Percentiles rank a stretch among this genome's conserved stretches.
Evolutionary conservation across 257 asterid species (phyloP).

Genomic region (Solanum bukasovii): DNA sequence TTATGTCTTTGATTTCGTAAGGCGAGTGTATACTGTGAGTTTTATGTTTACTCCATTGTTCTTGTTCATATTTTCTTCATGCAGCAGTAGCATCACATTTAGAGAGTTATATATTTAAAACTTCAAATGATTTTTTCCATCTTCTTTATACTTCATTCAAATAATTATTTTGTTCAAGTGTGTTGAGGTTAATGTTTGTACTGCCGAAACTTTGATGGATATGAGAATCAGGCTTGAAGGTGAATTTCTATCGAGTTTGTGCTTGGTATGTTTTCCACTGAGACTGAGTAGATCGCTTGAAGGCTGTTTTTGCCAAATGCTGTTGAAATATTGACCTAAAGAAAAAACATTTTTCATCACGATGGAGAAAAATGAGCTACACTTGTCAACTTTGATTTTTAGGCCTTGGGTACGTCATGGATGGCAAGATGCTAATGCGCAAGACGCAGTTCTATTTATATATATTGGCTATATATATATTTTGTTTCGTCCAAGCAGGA

Average conservation of each 20-base stretch:
- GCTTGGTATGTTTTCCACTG: background rate
- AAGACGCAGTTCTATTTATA: background rate
- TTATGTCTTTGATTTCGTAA: background rate
- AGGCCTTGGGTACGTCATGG: background rate
- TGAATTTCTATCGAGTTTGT: background rate
- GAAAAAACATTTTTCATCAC: background rate
- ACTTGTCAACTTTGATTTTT: background rate
- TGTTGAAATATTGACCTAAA: background rate
- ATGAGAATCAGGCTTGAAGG: background rate
- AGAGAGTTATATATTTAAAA: background rate
- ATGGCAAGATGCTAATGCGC: background rate
- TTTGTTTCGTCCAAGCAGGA: background rate
- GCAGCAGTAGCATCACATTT: background rate
- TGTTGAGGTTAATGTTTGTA: background rate
- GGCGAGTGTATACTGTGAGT: background rate
- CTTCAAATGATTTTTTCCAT: background rate
- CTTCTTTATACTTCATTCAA: background rate
- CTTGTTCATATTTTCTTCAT: background rate
- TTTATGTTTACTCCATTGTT: background rate
- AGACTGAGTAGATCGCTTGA: background rate
- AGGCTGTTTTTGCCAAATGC: background rate
- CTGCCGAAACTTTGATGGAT: background rate
- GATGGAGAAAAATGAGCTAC: background rate
- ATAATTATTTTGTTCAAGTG: background rate
- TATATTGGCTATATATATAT: background rate